phyloP scores from a whole-genome alignment of 768 basidiomycete species.

The Boletus rubescentipes region DNA sequence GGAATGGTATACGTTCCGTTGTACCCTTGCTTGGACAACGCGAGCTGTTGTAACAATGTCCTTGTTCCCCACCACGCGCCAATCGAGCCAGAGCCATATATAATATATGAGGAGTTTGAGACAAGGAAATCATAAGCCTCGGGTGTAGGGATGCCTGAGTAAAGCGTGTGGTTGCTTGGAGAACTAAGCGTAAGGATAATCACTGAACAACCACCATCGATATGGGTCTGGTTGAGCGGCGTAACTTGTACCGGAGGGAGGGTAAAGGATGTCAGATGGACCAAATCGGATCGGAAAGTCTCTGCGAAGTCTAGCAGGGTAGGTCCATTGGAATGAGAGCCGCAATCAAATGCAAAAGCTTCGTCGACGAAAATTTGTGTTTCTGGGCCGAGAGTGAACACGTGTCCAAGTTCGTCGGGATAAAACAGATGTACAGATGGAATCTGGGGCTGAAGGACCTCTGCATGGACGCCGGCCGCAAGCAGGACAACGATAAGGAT shows the following conservation, averaged over 20 bases:
- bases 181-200: slow-evolving; percentile 35
- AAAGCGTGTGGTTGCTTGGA: slow-evolving; percentile 30
- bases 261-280: slow-evolving; percentile 29
- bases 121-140: slow-evolving; percentile 42
- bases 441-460: slow-evolving; percentile 31
- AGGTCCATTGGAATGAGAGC: slow-evolving; percentile 23
- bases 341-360: slow-evolving; percentile 12
- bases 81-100: slow-evolving; percentile 34
- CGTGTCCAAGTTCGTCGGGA: slow-evolving; percentile 12
- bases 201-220: slow-evolving; percentile 3
- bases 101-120: slow-evolving; percentile 27
- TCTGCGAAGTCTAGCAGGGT: slow-evolving; percentile 37
- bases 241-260: slow-evolving; percentile 24
- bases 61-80: slow-evolving; percentile 48
- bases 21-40: slow-evolving; percentile 16
- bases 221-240: slow-evolving; percentile 3
- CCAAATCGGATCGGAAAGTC: slow-evolving; percentile 38
- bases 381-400: slow-evolving; percentile 31
- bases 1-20: slow-evolving; percentile 24
- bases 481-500: neutral
- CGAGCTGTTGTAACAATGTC: slow-evolving; percentile 42
- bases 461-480: neutral
- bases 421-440: slow-evolving; percentile 38
- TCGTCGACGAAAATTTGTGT: slow-evolving; percentile 40
- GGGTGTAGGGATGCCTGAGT: slow-evolving; percentile 36